phyloP scores from a whole-genome alignment of 805 yeast species.

The Zygotorulaspora florentina region DNA sequence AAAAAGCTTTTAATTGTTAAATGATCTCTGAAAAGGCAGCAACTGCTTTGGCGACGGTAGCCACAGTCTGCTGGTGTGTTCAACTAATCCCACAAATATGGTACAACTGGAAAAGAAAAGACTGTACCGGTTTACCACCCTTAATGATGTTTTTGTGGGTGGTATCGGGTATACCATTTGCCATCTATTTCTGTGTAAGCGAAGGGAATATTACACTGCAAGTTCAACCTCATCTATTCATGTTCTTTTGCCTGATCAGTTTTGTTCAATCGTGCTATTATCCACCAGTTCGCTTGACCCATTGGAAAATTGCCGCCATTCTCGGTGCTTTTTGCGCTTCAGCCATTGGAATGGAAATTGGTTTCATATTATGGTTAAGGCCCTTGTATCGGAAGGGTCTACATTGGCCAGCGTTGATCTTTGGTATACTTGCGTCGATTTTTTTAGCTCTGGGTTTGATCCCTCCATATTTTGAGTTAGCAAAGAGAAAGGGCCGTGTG shows the following conservation, averaged over 20 bases:
- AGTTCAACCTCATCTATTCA: slow-evolving; percentile 84
- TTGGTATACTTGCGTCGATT: slow-evolving; percentile 78
- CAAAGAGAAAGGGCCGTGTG: slow-evolving; percentile 76
- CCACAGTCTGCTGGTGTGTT: slow-evolving; percentile 89
- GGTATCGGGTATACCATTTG: slow-evolving; percentile 72
- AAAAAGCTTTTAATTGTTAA: too few relatives aligned
- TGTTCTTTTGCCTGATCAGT: slow-evolving; percentile 60
- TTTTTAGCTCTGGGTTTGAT: slow-evolving; percentile 71
- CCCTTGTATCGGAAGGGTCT: slow-evolving; percentile 48
- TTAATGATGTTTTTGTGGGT: slow-evolving; percentile 88
- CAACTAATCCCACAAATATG: slow-evolving; percentile 84
- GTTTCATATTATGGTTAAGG: slow-evolving; percentile 66
- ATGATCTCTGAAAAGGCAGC: slow-evolving; percentile 44
- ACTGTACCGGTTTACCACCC: slow-evolving; percentile 84
- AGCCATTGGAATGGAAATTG: slow-evolving; percentile 61
- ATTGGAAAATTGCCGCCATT: slow-evolving; percentile 35
- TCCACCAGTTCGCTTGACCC: slow-evolving; percentile 55
- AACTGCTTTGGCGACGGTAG: slow-evolving; percentile 78
- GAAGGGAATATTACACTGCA: slow-evolving; percentile 72
- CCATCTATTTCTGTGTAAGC: slow-evolving; percentile 72
- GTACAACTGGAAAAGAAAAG: slow-evolving; percentile 66
- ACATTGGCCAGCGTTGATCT: slow-evolving; percentile 73
- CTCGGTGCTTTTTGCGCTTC: slow-evolving; percentile 40
- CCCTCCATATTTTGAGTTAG: slow-evolving; percentile 85
- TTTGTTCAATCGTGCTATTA: slow-evolving; percentile 66